phyloP scores from a whole-genome alignment of 306 rosid species.

The Echinosophora koreensis region DNA sequence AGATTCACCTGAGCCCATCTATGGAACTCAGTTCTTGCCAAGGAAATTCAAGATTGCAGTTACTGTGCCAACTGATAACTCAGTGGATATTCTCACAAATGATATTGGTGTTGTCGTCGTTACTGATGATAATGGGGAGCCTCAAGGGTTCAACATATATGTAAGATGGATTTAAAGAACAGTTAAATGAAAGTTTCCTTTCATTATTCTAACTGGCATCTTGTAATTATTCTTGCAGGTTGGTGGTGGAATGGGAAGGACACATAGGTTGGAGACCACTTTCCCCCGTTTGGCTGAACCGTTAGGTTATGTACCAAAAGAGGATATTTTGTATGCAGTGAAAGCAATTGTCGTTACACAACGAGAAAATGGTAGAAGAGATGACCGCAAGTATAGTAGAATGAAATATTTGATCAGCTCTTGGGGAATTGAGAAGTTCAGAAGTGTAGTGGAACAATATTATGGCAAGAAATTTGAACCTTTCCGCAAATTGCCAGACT shows the following conservation, averaged over 20 bases:
- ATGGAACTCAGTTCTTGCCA: conserved; percentile 96
- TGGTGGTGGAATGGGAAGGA: conserved; percentile 99
- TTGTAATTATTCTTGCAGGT: conserved; percentile 67
- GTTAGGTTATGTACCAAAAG: conserved; percentile 90
- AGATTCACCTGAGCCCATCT: conserved; percentile 95
- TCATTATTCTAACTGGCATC: conserved; percentile 36
- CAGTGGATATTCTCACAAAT: conserved; percentile 93
- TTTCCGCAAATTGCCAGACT: conserved; percentile 78
- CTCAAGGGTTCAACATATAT: conserved; percentile 91
- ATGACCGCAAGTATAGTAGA: conserved; percentile 96
- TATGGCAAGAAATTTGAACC: conserved; percentile 94
- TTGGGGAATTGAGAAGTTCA: conserved; percentile 97
- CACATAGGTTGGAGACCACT: conserved; percentile 87
- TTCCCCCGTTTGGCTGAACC: conserved; percentile 93
- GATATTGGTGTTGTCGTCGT: conserved; percentile 90
- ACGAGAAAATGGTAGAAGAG: conserved; percentile 96
- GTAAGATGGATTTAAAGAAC: conserved; percentile 60
- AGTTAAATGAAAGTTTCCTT: conserved; percentile 23
- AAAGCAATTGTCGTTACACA: conserved; percentile 97
- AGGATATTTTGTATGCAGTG: conserved; percentile 91
- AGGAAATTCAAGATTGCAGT: conserved; percentile 98
- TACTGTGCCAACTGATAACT: conserved; percentile 95
- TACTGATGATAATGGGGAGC: conserved; percentile 81
- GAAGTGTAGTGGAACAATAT: conserved; percentile 78
- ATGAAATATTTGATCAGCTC: conserved; percentile 92